phyloP scores from a whole-genome alignment of 2,329 filamentous ascomycete species.

The Coniochaeta hoffmannii region DNA sequence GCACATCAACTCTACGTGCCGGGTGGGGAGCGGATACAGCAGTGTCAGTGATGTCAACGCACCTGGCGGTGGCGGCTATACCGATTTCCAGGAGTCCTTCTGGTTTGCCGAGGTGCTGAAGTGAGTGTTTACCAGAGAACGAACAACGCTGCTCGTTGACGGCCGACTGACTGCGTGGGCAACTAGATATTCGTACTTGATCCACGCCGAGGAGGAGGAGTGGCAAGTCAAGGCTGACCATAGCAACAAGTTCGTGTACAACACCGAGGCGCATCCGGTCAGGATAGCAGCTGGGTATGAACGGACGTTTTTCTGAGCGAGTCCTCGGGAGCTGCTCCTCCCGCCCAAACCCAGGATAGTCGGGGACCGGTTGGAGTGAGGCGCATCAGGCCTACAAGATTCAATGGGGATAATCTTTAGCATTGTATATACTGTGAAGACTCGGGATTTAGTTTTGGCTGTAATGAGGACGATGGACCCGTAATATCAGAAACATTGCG shows the following conservation, averaged over 20 bases:
- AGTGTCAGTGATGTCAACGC: conserved; percentile 60
- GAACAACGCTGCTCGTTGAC: not conserved
- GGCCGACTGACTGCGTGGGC: not conserved
- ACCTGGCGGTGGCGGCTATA: conserved; percentile 49
- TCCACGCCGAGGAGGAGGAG: conserved; percentile 52
- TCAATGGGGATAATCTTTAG: too few species aligned
- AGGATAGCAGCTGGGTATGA: conserved; percentile 13
- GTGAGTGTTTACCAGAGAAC: too few species aligned
- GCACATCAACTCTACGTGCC: conserved; percentile 56
- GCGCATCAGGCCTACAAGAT: too few species aligned
- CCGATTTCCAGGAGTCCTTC: conserved; percentile 78
- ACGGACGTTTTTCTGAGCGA: not conserved
- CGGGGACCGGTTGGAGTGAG: too few species aligned
- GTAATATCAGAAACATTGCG: too few species aligned
- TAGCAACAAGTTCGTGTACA: conserved; percentile 41
- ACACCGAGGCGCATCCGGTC: conserved; percentile 42
- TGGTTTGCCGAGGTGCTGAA: conserved; percentile 85
- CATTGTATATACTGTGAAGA: too few species aligned
- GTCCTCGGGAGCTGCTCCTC: too few species aligned
- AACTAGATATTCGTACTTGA: conserved; percentile 56
- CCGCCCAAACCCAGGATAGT: too few species aligned
- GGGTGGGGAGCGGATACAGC: conserved; percentile 59
- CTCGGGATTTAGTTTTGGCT: too few species aligned
- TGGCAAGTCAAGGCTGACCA: conserved; percentile 40
- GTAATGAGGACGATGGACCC: too few species aligned